These are phyloP conservation scores for Echinosophora koreensis DNA, from an alignment of 306 rosid species.

Conservation along the genomic window DNA sequence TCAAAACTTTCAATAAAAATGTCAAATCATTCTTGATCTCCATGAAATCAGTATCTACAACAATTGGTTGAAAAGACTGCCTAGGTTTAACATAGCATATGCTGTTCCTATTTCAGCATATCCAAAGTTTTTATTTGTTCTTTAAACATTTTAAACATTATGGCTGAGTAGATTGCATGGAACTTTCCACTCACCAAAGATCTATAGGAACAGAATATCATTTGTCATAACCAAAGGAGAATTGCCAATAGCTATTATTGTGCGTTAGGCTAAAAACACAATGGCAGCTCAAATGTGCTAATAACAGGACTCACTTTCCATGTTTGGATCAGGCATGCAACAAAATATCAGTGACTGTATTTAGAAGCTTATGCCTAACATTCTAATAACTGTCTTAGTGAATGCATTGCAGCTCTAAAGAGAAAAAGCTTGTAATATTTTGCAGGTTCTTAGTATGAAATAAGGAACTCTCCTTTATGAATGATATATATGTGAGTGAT, in stretches of 20 bases:
- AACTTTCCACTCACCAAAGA: conserved; percentile 6
- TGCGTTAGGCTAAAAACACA: not conserved
- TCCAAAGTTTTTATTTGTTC: conserved; percentile 29
- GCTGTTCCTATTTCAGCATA: conserved; percentile 43
- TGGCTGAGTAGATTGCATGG: not conserved
- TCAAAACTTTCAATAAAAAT: not conserved
- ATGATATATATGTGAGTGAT: not conserved
- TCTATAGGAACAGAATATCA: not conserved
- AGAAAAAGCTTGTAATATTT: not conserved
- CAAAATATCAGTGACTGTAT: not conserved
- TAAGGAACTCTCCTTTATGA: not conserved
- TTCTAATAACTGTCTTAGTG: not conserved
- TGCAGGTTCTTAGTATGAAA: not conserved
- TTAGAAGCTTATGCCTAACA: conserved; percentile 9
- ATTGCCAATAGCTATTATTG: not conserved
- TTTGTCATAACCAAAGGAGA: not conserved
- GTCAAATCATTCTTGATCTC: conserved; percentile 22
- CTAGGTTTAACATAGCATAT: conserved; percentile 22
- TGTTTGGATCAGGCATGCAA: not conserved
- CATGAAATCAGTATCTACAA: conserved; percentile 30
- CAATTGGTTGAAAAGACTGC: conserved; percentile 15
- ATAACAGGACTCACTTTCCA: not conserved
- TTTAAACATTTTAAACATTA: no score
- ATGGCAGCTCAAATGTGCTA: not conserved
- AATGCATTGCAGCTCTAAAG: not conserved